Percentiles rank a stretch among this genome's conserved stretches.
Conservation (phyloP, 352 stramenopile genomes). For the Pythium grandisporangium region DNA sequence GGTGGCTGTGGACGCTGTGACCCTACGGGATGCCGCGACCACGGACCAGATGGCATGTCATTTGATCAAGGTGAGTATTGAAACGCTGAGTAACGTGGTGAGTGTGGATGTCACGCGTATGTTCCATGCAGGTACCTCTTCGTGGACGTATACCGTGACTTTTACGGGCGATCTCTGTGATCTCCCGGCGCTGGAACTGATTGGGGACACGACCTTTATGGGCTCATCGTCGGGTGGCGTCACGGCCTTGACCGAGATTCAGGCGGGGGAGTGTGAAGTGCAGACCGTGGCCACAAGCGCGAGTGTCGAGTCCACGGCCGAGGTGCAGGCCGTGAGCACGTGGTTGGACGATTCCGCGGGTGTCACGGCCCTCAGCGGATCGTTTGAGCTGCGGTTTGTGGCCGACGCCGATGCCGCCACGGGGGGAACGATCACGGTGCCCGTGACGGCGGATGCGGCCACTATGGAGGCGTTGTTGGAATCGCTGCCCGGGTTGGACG, state of each 20-base stretch:
- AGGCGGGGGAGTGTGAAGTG: constrained; percentile 89
- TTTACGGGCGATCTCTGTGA: constrained; percentile 85
- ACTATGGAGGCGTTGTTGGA: constrained; percentile 64
- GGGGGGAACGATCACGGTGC: constrained; percentile 29
- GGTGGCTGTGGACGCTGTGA: constrained; percentile 28
- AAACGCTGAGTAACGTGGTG: constrained; percentile 73
- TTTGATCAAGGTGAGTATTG: constrained; percentile 73
- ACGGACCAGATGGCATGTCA: constrained; percentile 49
- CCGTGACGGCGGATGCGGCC: constrained; percentile 17
- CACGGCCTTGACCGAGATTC: constrained; percentile 42
- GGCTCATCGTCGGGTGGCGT: constrained; percentile 23
- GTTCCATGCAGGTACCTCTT: constrained; percentile 10
- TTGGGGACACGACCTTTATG: constrained; percentile 37
- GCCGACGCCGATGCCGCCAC: too few species aligned
- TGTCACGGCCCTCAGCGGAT: constrained; percentile 30
- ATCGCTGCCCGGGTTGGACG: constrained; percentile 61
- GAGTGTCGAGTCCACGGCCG: constrained; percentile 83
- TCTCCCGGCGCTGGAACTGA: constrained; percentile 51
- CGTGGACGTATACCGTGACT: constrained; percentile 78
- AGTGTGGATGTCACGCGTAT: constrained; percentile 73
- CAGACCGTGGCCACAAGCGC: constrained; percentile 90
- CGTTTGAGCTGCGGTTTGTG: constrained; percentile 65
- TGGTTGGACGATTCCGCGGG: constrained; percentile 38
- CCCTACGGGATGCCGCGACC: constrained; percentile 19
- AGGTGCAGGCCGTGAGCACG: constrained; percentile 86